Percentiles rank a stretch among this genome's conserved stretches.
phyloP scores from a whole-genome alignment of 192 early-diverging fungal species.

The Spizellomyces sp. region DNA sequence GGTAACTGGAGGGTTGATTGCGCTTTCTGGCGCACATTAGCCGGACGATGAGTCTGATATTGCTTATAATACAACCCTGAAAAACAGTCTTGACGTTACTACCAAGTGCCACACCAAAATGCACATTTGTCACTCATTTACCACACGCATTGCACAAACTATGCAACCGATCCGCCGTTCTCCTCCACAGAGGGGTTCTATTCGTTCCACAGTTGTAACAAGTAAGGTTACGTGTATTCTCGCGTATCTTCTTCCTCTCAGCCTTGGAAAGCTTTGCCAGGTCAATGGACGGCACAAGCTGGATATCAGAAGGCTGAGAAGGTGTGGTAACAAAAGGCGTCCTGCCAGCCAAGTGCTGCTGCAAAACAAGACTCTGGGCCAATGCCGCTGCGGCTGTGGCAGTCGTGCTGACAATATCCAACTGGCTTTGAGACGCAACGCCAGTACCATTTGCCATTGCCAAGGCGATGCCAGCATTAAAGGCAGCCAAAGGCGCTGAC shows the following conservation, averaged over 20 bases:
- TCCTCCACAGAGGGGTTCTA: slow-evolving; percentile 78
- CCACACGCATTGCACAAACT: slow-evolving; percentile 90
- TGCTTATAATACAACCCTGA: slow-evolving; percentile 52
- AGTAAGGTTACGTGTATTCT: slow-evolving; percentile 46
- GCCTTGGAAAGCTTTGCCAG: slow-evolving; percentile 33
- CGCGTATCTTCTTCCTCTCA: slow-evolving; percentile 44
- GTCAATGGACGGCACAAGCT: not conserved
- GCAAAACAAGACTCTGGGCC: slow-evolving; percentile 13
- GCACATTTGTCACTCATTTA: slow-evolving; percentile 42
- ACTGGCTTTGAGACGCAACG: not conserved
- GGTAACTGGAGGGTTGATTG: not conserved
- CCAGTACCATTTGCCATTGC: no score
- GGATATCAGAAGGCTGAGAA: not conserved
- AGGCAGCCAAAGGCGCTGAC: no score
- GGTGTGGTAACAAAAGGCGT: not conserved
- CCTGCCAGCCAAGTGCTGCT: not conserved
- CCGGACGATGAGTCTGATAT: slow-evolving; percentile 45
- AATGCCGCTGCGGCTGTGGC: slow-evolving; percentile 1
- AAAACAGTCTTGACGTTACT: slow-evolving; percentile 34
- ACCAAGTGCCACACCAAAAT: slow-evolving; percentile 49
- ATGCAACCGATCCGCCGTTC: slow-evolving; percentile 73
- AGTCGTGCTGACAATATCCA: not conserved
- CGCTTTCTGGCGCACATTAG: slow-evolving; percentile 29
- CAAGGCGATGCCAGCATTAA: no score
- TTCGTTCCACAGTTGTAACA: slow-evolving; percentile 80